phyloP scores from a whole-genome alignment of 495 filamentous ascomycete species.

The Rusavskia elegans region DNA sequence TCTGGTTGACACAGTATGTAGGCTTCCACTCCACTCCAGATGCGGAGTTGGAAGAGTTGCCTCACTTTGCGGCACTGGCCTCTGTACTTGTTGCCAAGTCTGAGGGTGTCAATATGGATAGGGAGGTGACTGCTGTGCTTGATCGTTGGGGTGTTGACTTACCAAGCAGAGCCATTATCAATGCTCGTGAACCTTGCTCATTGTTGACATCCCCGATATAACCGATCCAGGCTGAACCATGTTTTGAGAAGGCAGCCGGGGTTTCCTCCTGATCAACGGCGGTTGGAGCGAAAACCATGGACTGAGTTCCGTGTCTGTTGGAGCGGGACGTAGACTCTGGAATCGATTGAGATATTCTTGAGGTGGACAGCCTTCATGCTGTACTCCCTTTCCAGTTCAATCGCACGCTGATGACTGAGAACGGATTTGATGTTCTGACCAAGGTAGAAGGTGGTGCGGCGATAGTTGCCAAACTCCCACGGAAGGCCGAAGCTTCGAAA shows the following conservation, averaged over 20 bases:
- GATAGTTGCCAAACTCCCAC: conserved; percentile 23
- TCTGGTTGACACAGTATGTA: too few relatives aligned
- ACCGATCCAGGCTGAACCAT: conserved; percentile 23
- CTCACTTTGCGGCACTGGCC: background rate
- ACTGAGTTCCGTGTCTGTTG: conserved; percentile 10
- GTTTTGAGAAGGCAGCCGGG: conserved; percentile 18
- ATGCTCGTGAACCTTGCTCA: conserved; percentile 19
- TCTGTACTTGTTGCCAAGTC: background rate
- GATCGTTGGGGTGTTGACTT: background rate
- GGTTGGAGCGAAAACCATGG: conserved; percentile 13
- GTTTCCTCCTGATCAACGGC: conserved; percentile 17
- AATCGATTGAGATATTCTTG: conserved; percentile 12
- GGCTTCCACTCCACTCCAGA: background rate
- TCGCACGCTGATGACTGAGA: background rate
- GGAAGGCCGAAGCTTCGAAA: conserved; percentile 19
- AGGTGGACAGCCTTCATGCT: conserved; percentile 30
- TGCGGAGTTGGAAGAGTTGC: background rate
- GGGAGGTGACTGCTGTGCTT: background rate
- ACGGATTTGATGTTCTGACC: conserved; percentile 7
- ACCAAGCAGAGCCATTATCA: conserved; percentile 20
- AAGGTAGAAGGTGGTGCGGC: conserved; percentile 16
- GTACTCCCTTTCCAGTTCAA: conserved; percentile 19
- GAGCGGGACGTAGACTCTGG: conserved; percentile 19
- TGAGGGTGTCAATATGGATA: background rate
- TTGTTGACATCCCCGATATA: conserved; percentile 33